A percentile compares a stretch with the other conserved stretches of the same genome.
phyloP scores from a whole-genome alignment of 192 early-diverging fungal genomes.

The Backusella mclennaniae region DNA sequence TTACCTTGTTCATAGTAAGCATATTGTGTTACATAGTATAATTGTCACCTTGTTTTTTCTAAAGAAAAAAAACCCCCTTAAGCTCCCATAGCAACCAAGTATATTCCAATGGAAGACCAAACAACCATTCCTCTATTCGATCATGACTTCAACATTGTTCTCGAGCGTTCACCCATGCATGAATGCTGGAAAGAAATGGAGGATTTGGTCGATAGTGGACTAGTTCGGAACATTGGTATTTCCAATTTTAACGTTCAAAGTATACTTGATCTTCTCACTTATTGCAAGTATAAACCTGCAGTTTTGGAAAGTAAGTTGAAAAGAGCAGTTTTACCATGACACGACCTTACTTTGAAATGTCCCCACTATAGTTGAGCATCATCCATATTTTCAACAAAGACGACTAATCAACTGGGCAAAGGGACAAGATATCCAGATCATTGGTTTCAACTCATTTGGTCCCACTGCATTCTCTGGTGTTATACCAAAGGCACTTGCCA shows the following conservation, averaged over 20 bases:
- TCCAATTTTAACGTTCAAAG: slow-evolving; percentile 59
- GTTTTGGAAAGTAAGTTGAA: slow-evolving; percentile 55
- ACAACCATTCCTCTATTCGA: slow-evolving; percentile 41
- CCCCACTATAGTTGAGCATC: slow-evolving; percentile 52
- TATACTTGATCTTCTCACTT: slow-evolving; percentile 53
- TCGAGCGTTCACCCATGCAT: slow-evolving; percentile 47
- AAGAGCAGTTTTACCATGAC: too few relatives aligned
- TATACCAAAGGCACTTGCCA: slow-evolving; percentile 34
- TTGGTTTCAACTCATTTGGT: slow-evolving; percentile 77
- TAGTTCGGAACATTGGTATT: slow-evolving; percentile 62
- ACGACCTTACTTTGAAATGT: too few relatives aligned
- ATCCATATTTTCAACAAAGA: slow-evolving; percentile 70
- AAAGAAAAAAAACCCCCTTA: too few relatives aligned
- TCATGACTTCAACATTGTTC: slow-evolving; percentile 25
- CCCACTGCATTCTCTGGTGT: slow-evolving; percentile 34
- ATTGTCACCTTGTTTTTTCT: too few relatives aligned
- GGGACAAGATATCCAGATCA: slow-evolving; percentile 56
- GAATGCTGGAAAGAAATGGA: slow-evolving; percentile 77
- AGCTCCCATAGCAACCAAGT: slow-evolving; percentile 49
- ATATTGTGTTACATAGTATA: neutral
- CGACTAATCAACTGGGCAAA: slow-evolving; percentile 58
- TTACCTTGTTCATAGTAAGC: slow-evolving; percentile 64
- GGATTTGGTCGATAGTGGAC: slow-evolving; percentile 54
- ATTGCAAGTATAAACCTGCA: slow-evolving; percentile 60
- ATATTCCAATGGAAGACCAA: slow-evolving; percentile 41